Conservation (phyloP, 2,329 filamentous ascomycete species). For the Alternaria novae-zelandiae region DNA sequence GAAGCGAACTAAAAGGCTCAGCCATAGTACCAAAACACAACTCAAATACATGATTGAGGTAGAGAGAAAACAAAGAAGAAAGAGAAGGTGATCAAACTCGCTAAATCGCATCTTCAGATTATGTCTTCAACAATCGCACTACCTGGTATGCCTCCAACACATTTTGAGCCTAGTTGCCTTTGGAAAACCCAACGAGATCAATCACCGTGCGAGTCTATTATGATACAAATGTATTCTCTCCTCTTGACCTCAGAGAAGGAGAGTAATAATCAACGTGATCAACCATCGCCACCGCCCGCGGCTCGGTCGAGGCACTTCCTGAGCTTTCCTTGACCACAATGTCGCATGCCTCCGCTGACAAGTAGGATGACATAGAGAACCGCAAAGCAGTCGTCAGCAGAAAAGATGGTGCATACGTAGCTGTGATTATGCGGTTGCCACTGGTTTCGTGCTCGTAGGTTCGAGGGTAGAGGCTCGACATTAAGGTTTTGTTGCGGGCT, state of each 20-base stretch:
- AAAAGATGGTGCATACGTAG: neutral
- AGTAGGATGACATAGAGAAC: neutral
- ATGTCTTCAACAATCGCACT: constrained; percentile 1
- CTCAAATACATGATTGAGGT: neutral
- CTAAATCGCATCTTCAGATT: constrained; percentile 12
- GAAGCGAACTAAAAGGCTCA: neutral
- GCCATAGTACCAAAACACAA: neutral
- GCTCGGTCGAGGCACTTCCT: constrained; percentile 7
- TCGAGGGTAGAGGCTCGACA: constrained; percentile 8
- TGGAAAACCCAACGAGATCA: neutral
- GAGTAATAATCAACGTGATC: constrained; percentile 4
- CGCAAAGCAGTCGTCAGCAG: neutral
- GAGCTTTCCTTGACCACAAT: neutral
- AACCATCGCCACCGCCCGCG: constrained; percentile 10
- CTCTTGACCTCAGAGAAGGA: neutral
- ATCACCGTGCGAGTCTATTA: constrained; percentile 13
- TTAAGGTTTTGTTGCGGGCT: neutral
- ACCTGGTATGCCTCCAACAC: constrained; percentile 1
- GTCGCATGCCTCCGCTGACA: neutral
- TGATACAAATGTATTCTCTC: constrained; percentile 13
- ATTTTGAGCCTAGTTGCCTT: neutral
- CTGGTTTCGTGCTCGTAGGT: constrained; percentile 5
- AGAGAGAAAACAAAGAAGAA: neutral
- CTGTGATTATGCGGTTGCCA: neutral
- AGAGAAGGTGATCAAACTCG: constrained; percentile 1